A percentile compares a stretch with the other conserved stretches of the same genome.
Conservation (phyloP, 2,329 filamentous ascomycete genomes). For the Cryphonectria radicalis region DNA sequence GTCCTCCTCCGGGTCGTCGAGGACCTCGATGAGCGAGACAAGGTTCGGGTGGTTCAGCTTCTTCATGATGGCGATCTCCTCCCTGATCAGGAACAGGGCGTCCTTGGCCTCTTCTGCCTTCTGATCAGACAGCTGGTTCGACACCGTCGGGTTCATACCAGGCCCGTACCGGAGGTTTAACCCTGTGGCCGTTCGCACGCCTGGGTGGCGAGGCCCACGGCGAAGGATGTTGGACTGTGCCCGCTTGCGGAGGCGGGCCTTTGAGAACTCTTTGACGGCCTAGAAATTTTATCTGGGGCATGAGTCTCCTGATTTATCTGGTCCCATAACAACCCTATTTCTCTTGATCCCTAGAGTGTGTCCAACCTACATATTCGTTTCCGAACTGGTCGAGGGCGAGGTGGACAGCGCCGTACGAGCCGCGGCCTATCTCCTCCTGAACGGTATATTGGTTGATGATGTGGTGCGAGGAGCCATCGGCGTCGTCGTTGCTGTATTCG, state of each 20-base stretch:
- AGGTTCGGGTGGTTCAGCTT: conserved; percentile 94
- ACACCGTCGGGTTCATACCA: conserved; percentile 34
- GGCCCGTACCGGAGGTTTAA: conserved; percentile 27
- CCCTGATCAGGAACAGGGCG: conserved; percentile 84
- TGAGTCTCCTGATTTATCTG: conserved; percentile 18
- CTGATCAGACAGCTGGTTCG: conserved; percentile 40
- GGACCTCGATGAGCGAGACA: conserved; percentile 89
- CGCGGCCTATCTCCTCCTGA: conserved; percentile 92
- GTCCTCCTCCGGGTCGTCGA: conserved; percentile 94
- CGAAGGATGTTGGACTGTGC: conserved; percentile 86
- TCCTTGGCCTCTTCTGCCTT: conserved; percentile 66
- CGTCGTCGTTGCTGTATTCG: conserved; percentile 82
- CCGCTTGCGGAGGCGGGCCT: conserved; percentile 84
- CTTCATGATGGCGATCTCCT: conserved; percentile 99
- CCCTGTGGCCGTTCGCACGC: conserved; percentile 36
- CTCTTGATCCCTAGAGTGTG: conserved; percentile 1
- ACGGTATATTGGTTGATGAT: conserved; percentile 95
- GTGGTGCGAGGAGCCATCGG: conserved; percentile 80
- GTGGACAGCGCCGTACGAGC: conserved; percentile 94
- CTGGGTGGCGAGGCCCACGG: conserved; percentile 50
- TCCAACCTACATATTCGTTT: conserved; percentile 79
- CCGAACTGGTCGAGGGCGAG: conserved; percentile 88
- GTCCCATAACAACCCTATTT: not conserved
- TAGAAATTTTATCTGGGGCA: conserved; percentile 42
- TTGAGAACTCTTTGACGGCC: conserved; percentile 98